phyloP scores from a whole-genome alignment of 176 grass and related monocot genomes.

The Juncus effusus region DNA sequence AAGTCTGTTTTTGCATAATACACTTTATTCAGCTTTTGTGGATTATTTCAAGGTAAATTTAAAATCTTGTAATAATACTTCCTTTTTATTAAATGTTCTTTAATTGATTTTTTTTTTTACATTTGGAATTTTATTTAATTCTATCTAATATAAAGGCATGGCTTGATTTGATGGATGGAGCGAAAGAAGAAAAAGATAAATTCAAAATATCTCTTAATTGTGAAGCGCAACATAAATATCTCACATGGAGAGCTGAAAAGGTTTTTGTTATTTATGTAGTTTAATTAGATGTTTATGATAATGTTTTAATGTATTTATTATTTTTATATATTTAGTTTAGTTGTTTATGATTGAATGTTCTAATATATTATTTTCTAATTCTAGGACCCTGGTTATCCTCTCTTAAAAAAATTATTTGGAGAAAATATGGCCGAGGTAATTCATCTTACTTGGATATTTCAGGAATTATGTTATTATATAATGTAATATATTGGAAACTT shows the following conservation, averaged over 20 bases:
- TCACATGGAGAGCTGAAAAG: conserved; percentile 89
- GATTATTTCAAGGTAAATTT: conserved; percentile 73
- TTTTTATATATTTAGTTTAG: conserved; percentile 5
- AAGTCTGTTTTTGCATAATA: conserved; percentile 41
- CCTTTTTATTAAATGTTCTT: neutral
- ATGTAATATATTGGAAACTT: no score
- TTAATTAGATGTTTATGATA: no score
- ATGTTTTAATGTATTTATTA: neutral
- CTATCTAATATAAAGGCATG: conserved; percentile 41
- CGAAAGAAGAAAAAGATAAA: conserved; percentile 33
- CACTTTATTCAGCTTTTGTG: conserved; percentile 59
- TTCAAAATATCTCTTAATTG: conserved; percentile 32
- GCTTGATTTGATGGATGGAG: conserved; percentile 62
- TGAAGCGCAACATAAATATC: conserved; percentile 80
- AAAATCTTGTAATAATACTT: no score
- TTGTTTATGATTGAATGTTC: neutral
- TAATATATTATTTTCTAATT: neutral
- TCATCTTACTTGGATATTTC: neutral
- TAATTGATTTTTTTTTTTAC: neutral
- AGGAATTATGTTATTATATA: neutral
- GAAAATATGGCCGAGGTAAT: conserved; percentile 53
- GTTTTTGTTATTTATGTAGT: conserved; percentile 20
- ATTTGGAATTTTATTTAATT: neutral
- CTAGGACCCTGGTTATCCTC: conserved; percentile 81
- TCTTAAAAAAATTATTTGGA: conserved; percentile 75